These are phyloP conservation scores for Triticum urartu DNA, from an alignment of 176 grass and related monocot species.

Conservation along the genomic window DNA sequence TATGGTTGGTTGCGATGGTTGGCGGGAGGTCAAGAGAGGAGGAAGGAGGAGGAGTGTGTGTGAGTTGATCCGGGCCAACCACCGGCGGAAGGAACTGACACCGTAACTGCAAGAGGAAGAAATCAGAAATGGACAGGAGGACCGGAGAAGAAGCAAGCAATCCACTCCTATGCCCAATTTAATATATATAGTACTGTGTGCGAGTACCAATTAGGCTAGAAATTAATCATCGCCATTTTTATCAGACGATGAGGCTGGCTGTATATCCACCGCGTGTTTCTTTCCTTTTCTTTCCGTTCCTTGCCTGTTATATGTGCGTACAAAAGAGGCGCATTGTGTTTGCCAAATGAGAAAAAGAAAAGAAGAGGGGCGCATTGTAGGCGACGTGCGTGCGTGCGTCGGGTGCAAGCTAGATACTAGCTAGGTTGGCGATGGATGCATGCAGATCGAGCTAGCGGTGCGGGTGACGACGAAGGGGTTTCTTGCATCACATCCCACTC, in stretches of 20 bases:
- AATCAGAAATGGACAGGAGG: neutral
- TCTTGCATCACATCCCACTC: slow-evolving; percentile 39
- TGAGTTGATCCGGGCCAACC: slow-evolving; percentile 39
- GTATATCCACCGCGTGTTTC: neutral
- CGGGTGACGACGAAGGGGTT: neutral
- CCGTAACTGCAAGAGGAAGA: neutral
- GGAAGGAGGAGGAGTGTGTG: slow-evolving; percentile 16
- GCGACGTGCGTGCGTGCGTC: slow-evolving; percentile 30
- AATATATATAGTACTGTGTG: neutral
- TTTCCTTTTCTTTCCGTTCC: neutral
- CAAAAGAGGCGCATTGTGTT: neutral
- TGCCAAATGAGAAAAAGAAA: too few species aligned
- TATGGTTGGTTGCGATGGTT: slow-evolving; percentile 32
- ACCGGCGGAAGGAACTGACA: slow-evolving; percentile 2
- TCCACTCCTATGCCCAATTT: neutral
- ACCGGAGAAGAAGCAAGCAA: slow-evolving; percentile 34
- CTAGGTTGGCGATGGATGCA: neutral
- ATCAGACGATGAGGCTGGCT: neutral
- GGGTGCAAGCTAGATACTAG: neutral
- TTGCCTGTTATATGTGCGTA: neutral
- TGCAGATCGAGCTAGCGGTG: neutral
- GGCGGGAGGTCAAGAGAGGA: slow-evolving; percentile 19
- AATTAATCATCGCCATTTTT: neutral
- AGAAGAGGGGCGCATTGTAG: neutral
- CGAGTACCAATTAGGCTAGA: neutral